These are phyloP conservation scores for Ceraceosorus guamensis DNA, from an alignment of 1,284 basidiomycete species.

Conservation along the genomic window DNA sequence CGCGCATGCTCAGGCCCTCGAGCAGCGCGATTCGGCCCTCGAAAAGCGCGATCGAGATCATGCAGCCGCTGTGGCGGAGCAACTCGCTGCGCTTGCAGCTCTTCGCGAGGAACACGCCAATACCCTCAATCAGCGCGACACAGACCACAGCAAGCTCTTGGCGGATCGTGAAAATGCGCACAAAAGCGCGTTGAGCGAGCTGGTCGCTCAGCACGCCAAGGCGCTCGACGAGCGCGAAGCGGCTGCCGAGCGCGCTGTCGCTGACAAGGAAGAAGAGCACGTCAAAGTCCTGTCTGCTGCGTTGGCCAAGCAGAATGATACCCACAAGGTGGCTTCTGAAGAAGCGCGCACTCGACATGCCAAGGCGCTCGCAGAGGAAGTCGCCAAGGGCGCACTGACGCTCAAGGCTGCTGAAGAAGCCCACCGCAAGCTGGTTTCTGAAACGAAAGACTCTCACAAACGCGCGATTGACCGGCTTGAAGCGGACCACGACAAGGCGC, in stretches of 20 bases:
- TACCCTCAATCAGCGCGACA: slow-evolving; percentile 4
- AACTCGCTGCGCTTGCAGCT: slow-evolving; percentile 4
- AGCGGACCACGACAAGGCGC: slow-evolving; percentile 17
- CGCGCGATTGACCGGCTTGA: slow-evolving; percentile 12
- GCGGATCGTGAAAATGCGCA: slow-evolving; percentile 9
- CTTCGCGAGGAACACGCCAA: slow-evolving; percentile 3
- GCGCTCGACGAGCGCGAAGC: slow-evolving; percentile 17
- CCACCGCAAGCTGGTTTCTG: slow-evolving; percentile 5
- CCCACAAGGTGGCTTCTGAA: slow-evolving; percentile 26
- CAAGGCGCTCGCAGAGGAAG: slow-evolving; percentile 26
- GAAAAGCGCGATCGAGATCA: neutral
- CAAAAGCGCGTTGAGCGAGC: slow-evolving; percentile 15
- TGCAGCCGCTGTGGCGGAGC: slow-evolving; percentile 1
- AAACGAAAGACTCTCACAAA: neutral
- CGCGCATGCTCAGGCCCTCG: slow-evolving; percentile 8
- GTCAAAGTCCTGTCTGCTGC: slow-evolving; percentile 15
- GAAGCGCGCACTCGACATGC: slow-evolving; percentile 38
- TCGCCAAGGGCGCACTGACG: slow-evolving; percentile 20
- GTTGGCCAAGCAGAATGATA: slow-evolving; percentile 20
- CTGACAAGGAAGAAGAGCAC: slow-evolving; percentile 6
- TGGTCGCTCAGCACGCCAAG: slow-evolving; percentile 18
- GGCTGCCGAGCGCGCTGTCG: slow-evolving; percentile 15
- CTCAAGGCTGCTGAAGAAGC: slow-evolving; percentile 21
- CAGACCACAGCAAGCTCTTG: slow-evolving; percentile 6
- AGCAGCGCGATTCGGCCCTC: no score